Percentiles rank a stretch among this genome's conserved stretches.
Conservation (phyloP, 345 rosid genomes). For the Odontarrhena argentea region DNA sequence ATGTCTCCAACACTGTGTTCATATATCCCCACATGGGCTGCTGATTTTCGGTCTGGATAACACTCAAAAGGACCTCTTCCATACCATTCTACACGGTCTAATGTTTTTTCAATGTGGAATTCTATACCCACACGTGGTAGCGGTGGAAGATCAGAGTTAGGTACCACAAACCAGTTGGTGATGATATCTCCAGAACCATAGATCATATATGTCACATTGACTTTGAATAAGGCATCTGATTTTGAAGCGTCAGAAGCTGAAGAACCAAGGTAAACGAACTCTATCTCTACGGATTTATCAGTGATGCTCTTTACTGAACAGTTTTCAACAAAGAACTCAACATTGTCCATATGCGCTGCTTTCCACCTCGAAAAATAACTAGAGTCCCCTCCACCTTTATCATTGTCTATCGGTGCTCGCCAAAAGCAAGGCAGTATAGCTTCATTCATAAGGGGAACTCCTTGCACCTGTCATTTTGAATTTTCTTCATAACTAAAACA, state of each 20-base stretch:
- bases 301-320: conserved; percentile 56
- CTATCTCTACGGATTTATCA: conserved; percentile 54
- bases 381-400: conserved; percentile 78
- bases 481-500: conserved; percentile 18
- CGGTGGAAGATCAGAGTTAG: conserved; percentile 78
- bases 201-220: conserved; percentile 59
- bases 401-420: conserved; percentile 97
- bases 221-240: conserved; percentile 53
- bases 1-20: conserved; percentile 61
- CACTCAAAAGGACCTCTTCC: conserved; percentile 98
- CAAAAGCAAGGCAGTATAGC: conserved; percentile 91
- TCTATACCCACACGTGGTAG: conserved; percentile 90
- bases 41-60: conserved; percentile 94
- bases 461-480: conserved; percentile 60
- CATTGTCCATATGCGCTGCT: conserved; percentile 60
- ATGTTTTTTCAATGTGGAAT: conserved; percentile 65
- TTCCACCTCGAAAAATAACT: conserved; percentile 89
- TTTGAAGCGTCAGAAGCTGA: conserved; percentile 38
- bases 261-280: conserved; percentile 52
- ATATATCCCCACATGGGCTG: conserved; percentile 79
- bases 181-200: conserved; percentile 79
- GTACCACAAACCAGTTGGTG: conserved; percentile 61
- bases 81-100: conserved; percentile 77
- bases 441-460: conserved; percentile 63
- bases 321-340: conserved; percentile 58